phyloP scores from a whole-genome alignment of 2,329 filamentous ascomycete species.

The Phyllosticta capitalensis region DNA sequence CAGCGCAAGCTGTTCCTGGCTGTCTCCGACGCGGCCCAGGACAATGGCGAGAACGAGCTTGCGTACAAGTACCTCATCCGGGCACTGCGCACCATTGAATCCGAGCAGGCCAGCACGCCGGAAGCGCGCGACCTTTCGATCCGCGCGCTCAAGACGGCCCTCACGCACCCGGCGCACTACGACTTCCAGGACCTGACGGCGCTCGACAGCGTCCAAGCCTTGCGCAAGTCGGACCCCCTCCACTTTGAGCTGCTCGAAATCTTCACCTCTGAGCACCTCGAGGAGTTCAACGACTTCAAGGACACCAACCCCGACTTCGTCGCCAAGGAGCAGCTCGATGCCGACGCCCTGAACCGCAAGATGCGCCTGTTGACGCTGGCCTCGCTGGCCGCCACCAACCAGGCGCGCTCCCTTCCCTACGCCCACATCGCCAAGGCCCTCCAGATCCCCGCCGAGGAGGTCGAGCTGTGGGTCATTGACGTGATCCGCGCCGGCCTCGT shows the following conservation, averaged over 20 bases:
- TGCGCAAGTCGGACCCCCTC: constrained; percentile 72
- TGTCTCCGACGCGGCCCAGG: constrained; percentile 69
- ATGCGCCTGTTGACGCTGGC: constrained; percentile 93
- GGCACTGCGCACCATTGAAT: constrained; percentile 68
- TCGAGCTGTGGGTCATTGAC: constrained; percentile 98
- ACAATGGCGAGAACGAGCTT: constrained; percentile 67
- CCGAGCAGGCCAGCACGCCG: constrained; percentile 43
- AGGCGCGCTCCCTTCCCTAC: constrained; percentile 83
- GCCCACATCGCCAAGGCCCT: constrained; percentile 73
- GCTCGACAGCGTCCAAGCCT: constrained; percentile 71
- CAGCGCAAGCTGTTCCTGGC: constrained; percentile 76
- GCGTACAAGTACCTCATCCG: constrained; percentile 63
- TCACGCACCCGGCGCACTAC: constrained; percentile 56
- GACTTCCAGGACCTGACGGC: constrained; percentile 64
- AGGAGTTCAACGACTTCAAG: constrained; percentile 93
- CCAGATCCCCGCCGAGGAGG: constrained; percentile 70
- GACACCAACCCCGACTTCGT: constrained; percentile 83
- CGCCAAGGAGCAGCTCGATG: constrained; percentile 62
- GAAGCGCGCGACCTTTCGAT: constrained; percentile 52
- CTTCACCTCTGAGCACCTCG: constrained; percentile 86
- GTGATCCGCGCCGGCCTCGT: constrained; percentile 92
- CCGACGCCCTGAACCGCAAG: constrained; percentile 74
- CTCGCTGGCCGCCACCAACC: constrained; percentile 66
- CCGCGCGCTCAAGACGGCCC: constrained; percentile 57
- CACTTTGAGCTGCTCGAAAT: constrained; percentile 92